Percentiles rank a stretch among this genome's conserved stretches.
phyloP scores from a whole-genome alignment of 768 basidiomycete species.

The Polyporus arcularius region DNA sequence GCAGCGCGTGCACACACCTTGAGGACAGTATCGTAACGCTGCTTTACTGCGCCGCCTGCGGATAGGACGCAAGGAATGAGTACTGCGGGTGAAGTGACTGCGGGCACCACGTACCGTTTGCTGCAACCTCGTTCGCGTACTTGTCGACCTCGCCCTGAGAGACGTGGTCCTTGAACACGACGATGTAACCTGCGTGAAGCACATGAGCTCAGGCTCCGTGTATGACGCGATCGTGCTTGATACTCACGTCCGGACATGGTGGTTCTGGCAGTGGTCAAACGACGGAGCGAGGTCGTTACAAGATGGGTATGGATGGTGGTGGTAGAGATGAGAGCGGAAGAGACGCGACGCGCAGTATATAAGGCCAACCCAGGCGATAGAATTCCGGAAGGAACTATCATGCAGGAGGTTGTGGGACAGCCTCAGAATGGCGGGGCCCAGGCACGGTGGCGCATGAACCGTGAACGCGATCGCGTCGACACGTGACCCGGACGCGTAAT shows the following conservation, averaged over 20 bases:
- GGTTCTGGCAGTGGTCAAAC: background rate
- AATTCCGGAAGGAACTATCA: background rate
- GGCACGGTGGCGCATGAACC: background rate
- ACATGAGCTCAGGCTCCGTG: background rate
- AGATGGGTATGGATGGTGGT: slow-evolving; percentile 1
- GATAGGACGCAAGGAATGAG: background rate
- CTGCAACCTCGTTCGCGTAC: slow-evolving; percentile 39
- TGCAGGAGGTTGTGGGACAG: background rate
- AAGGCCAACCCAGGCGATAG: background rate
- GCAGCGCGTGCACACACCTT: slow-evolving; percentile 44
- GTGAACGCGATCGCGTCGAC: background rate
- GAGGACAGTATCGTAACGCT: slow-evolving; percentile 39
- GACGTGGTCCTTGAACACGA: slow-evolving; percentile 53
- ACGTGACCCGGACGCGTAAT: slow-evolving; percentile 1
- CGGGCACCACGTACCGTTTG: slow-evolving; percentile 36
- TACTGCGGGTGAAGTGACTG: background rate
- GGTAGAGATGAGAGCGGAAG: background rate
- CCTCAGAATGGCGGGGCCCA: background rate
- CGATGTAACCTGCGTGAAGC: slow-evolving; percentile 48
- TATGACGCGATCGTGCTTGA: background rate
- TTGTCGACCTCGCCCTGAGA: slow-evolving; percentile 42
- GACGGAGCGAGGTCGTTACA: background rate
- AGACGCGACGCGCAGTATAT: slow-evolving; percentile 1
- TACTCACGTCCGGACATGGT: slow-evolving; percentile 27
- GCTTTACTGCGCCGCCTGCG: slow-evolving; percentile 46